These are phyloP conservation scores for Penicillium sp. DNA, from an alignment of 2,329 filamentous ascomycete species.

Conservation along the genomic window DNA sequence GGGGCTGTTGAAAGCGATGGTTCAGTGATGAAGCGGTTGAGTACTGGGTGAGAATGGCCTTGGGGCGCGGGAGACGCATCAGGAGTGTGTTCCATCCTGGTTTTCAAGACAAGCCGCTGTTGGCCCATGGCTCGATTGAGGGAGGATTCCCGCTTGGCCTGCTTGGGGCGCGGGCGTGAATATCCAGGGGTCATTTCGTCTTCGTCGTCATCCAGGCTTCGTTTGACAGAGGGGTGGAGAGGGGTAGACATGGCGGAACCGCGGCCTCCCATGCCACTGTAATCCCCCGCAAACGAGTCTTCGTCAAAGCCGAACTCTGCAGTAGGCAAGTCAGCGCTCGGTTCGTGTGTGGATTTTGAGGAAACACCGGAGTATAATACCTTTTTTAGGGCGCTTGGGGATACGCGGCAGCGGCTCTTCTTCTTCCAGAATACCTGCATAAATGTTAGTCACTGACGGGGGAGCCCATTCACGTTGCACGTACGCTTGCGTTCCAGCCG, in stretches of 20 bases:
- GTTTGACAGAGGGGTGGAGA: conserved; percentile 39
- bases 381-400: conserved; percentile 49
- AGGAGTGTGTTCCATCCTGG: conserved; percentile 45
- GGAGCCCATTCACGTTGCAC: conserved; percentile 11
- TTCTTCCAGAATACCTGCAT: conserved; percentile 49
- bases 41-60: conserved; percentile 43
- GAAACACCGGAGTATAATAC: conserved; percentile 18
- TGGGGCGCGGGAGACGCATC: conserved; percentile 49
- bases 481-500: conserved; percentile 50
- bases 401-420: conserved; percentile 49
- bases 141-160: conserved; percentile 41
- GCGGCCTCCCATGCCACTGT: conserved; percentile 30
- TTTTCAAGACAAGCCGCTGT: conserved; percentile 48
- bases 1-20: conserved; percentile 32
- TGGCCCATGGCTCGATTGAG: conserved; percentile 38
- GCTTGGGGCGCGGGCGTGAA: conserved; percentile 43
- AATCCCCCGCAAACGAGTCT: conserved; percentile 35
- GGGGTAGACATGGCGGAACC: conserved; percentile 40
- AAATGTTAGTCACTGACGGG: conserved; percentile 12
- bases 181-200: conserved; percentile 41
- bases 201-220: conserved; percentile 43
- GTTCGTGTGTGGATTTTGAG: neutral
- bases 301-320: conserved; percentile 36
- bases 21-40: conserved; percentile 44
- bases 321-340: conserved; percentile 4